Evolutionary conservation across 495 filamentous ascomycete species (phyloP), one percentile per base, ranked within the genome.

Genomic region (Glarea lozoyensis): DNA sequence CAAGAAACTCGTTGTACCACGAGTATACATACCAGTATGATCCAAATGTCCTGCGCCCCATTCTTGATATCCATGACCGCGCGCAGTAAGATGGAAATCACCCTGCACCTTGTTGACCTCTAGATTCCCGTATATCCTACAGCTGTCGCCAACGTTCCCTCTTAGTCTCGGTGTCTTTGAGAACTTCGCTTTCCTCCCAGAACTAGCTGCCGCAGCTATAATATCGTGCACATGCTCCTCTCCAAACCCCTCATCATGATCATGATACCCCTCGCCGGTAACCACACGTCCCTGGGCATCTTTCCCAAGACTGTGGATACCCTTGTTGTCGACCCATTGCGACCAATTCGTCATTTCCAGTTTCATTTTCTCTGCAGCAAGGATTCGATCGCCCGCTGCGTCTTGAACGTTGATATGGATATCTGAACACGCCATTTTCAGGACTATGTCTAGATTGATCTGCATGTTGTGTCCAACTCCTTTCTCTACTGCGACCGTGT

Each of bases 351-450:
- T 97, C 4, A 75, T 63, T 46, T 97, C 89, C 48, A 73, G 77
- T 40, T 69, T 69, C 39, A 99, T 72, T 39, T 79, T 61, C 10
- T 84, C 69, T 10, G 78, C 86, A 1, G 92, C 92, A 4, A 94
- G 72, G 54, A 97, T 88, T 30, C 85, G 76, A 63, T 99, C 92
- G 21, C 92, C 86, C 0, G 85, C 76, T 11, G 88, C 93, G 61
- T 99, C 92, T 67, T 99, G 92, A 39, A 97, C 89, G 69, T 99
- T 99, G 63, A 99, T 68, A 64, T 94, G 86, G 15, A 99, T 71
- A 56, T 88, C 79, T 24, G 73, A 66, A 70, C 92, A 99, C 53
- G 70, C 65, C 92, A 99, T 99, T 23, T 76, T 70, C n/a, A 97
- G 66, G 1, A 96, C 86, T 22, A 94, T 77, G 66, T 99, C 92